Evolutionary conservation across 2,329 filamentous ascomycete genomes (phyloP).

Genomic region (Verticillium zaregamsianum): DNA sequence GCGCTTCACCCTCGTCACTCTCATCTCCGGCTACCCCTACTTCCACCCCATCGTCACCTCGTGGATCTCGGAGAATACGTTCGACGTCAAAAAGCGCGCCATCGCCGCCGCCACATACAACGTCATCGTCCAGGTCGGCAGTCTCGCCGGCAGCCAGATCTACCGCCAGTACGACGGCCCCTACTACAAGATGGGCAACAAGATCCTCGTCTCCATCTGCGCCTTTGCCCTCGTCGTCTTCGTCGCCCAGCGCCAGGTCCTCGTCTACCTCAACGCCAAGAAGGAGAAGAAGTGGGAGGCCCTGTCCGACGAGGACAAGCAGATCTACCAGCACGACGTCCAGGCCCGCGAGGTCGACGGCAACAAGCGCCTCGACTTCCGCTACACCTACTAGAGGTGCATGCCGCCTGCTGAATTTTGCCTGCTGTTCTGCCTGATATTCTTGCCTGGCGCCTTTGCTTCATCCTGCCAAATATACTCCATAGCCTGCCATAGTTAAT

Average conservation of each 20-base stretch:
- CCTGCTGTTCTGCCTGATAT: not conserved
- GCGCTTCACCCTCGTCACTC: constrained; percentile 44
- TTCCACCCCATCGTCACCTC: constrained; percentile 50
- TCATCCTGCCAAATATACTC: too few species aligned
- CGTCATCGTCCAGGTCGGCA: constrained; percentile 41
- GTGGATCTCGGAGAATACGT: constrained; percentile 47
- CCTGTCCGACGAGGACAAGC: constrained; percentile 39
- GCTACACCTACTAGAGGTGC: constrained; percentile 37
- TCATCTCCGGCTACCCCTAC: constrained; percentile 54
- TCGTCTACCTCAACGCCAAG: constrained; percentile 41
- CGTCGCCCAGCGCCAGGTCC: constrained; percentile 39
- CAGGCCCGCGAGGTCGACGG: constrained; percentile 39
- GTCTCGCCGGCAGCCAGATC: constrained; percentile 39
- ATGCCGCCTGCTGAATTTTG: not conserved
- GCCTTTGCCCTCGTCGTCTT: constrained; percentile 46
- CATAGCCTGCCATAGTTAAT: not conserved
- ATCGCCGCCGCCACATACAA: constrained; percentile 44
- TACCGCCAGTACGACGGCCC: constrained; percentile 49
- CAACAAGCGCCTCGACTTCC: constrained; percentile 46
- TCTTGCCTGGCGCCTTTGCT: not conserved
- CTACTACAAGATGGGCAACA: constrained; percentile 55
- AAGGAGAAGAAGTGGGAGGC: constrained; percentile 41
- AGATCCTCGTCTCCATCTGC: constrained; percentile 48
- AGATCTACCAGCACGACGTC: constrained; percentile 41
- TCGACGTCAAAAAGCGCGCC: constrained; percentile 45